Conservation (phyloP, 148 eudicot genomes). For the Camellia granthamiana region DNA sequence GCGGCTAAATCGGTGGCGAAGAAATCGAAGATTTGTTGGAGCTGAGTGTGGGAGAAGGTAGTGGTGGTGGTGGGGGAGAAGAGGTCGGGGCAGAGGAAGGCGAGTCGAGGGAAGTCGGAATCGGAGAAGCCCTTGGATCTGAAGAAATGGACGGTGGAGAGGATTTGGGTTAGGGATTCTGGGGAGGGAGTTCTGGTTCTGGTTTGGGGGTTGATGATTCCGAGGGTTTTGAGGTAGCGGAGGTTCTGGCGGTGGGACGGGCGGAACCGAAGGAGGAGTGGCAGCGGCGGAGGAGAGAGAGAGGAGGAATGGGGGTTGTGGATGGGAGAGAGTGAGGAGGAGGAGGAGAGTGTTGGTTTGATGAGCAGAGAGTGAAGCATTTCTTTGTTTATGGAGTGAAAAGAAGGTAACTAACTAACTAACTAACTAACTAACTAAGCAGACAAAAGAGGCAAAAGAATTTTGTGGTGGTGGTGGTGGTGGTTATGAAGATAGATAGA, state of each 20-base stretch:
- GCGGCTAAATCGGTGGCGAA: slow-evolving; percentile 39
- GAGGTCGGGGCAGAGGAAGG: slow-evolving; percentile 42
- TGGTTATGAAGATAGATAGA: not conserved
- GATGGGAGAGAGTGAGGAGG: slow-evolving; percentile 9
- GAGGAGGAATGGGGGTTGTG: slow-evolving; percentile 15
- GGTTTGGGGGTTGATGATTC: slow-evolving; percentile 33
- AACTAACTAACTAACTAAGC: not conserved
- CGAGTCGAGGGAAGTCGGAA: slow-evolving; percentile 40
- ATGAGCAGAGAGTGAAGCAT: slow-evolving; percentile 28
- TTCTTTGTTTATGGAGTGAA: not conserved
- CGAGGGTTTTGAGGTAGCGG: slow-evolving; percentile 42
- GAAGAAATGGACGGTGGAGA: slow-evolving; percentile 42
- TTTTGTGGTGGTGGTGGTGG: not conserved
- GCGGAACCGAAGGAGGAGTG: slow-evolving; percentile 20
- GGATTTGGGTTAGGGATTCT: slow-evolving; percentile 33
- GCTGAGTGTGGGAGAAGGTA: slow-evolving; percentile 27
- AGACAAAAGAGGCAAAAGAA: too few species aligned
- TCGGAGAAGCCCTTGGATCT: slow-evolving; percentile 55
- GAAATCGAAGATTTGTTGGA: slow-evolving; percentile 48
- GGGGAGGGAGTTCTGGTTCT: slow-evolving; percentile 35
- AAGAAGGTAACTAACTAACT: not conserved
- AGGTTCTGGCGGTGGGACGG: slow-evolving; percentile 38
- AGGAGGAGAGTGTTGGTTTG: not conserved
- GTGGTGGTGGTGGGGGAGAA: slow-evolving; percentile 27
- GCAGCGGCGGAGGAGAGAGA: not conserved